phyloP scores from a whole-genome alignment of 78 protist species.

The Neovahlkampfia damariscottae region DNA sequence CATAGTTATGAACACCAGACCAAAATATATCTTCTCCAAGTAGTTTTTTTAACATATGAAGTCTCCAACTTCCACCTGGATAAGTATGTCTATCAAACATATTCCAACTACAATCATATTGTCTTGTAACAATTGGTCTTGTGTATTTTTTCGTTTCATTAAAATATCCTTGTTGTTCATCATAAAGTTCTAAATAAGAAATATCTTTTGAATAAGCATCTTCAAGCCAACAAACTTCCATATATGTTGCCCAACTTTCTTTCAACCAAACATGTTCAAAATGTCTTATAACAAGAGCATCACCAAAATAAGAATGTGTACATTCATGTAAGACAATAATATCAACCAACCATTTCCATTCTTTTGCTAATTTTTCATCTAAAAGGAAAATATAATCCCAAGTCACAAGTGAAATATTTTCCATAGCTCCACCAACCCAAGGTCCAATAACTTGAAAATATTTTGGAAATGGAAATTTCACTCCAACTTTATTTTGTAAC shows the following conservation, averaged over 20 bases:
- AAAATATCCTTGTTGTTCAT: neutral
- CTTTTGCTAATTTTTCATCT: neutral
- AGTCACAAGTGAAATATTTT: neutral
- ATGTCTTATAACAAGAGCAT: slow-evolving; percentile 8
- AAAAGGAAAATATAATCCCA: neutral
- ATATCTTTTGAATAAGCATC: neutral
- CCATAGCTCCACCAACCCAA: slow-evolving; percentile 3
- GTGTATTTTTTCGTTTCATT: neutral
- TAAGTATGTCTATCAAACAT: neutral
- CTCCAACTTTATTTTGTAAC: neutral
- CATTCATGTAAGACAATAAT: neutral
- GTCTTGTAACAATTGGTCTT: neutral
- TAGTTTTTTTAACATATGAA: neutral
- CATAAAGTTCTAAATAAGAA: neutral
- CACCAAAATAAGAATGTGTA: slow-evolving; percentile 1
- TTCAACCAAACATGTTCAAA: slow-evolving; percentile 8
- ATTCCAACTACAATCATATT: neutral
- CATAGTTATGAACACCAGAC: neutral
- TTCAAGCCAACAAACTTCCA: neutral
- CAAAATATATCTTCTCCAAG: slow-evolving; percentile 1
- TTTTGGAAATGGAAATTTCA: neutral
- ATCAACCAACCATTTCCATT: neutral
- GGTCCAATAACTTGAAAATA: neutral
- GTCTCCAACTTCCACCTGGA: slow-evolving; percentile 10
- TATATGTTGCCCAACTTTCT: slow-evolving; percentile 8